Percentiles rank a stretch among this genome's conserved stretches.
Conservation (phyloP, 2,329 filamentous ascomycete genomes). For the Cercospora janseana region DNA sequence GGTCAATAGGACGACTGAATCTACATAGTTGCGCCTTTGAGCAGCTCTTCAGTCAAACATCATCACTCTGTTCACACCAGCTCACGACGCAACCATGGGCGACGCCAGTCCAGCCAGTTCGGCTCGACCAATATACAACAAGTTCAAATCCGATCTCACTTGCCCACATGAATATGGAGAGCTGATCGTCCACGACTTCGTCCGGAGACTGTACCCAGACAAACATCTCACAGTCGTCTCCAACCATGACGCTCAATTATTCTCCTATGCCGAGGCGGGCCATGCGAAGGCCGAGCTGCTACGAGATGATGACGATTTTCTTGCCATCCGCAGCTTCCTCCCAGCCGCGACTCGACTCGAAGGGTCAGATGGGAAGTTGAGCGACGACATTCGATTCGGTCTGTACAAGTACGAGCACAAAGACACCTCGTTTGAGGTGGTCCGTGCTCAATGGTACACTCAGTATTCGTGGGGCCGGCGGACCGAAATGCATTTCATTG, state of each 20-base stretch:
- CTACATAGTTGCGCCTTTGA: no score
- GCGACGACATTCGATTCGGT: constrained; percentile 41
- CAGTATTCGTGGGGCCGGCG: not conserved
- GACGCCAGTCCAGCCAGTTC: constrained; percentile 1
- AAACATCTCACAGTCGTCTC: constrained; percentile 18
- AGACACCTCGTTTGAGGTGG: constrained; percentile 41
- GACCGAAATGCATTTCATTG: constrained; percentile 21
- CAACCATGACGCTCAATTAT: constrained; percentile 31
- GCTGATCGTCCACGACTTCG: constrained; percentile 17
- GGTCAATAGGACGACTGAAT: no score
- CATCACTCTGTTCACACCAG: no score
- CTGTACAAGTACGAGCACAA: constrained; percentile 45
- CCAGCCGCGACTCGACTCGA: constrained; percentile 41
- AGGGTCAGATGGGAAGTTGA: constrained; percentile 37
- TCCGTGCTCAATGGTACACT: constrained; percentile 39
- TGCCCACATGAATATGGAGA: constrained; percentile 11
- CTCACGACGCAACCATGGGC: constrained; percentile 3
- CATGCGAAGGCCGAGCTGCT: constrained; percentile 39
- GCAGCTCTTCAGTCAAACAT: no score
- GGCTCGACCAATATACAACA: constrained; percentile 12
- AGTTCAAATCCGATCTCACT: constrained; percentile 14
- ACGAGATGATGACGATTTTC: constrained; percentile 38
- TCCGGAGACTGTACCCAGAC: constrained; percentile 14
- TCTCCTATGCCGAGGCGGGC: constrained; percentile 44
- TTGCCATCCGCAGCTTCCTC: constrained; percentile 37